Conservation (phyloP, 1,139 yeast genomes). For the Hyphopichia burtonii region DNA sequence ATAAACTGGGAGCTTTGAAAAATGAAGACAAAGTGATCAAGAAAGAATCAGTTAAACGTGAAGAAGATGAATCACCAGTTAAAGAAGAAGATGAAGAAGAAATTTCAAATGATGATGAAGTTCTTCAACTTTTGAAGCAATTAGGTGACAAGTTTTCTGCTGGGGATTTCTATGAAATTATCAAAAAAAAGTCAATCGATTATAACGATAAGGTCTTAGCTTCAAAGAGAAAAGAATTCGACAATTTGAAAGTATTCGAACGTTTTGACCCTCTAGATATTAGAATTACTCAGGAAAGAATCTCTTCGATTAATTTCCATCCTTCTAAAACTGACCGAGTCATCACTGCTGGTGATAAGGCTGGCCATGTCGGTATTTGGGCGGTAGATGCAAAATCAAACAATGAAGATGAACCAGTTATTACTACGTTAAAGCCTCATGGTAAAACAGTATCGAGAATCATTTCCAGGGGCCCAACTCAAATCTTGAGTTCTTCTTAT, state of each 20-base stretch:
- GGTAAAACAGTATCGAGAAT: constrained; percentile 71
- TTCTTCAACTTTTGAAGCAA: constrained; percentile 39
- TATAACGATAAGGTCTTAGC: constrained; percentile 40
- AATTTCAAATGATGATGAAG: constrained; percentile 32
- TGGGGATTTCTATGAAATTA: constrained; percentile 72
- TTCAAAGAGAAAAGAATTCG: constrained; percentile 51
- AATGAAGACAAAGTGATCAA: constrained; percentile 27
- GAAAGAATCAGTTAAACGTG: constrained; percentile 6
- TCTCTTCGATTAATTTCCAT: constrained; percentile 73
- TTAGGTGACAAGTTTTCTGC: constrained; percentile 62
- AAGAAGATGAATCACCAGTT: constrained; percentile 19
- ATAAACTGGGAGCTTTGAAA: constrained; percentile 37
- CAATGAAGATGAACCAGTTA: constrained; percentile 44
- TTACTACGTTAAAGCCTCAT: constrained; percentile 67
- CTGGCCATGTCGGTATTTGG: constrained; percentile 89
- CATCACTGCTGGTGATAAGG: constrained; percentile 82
- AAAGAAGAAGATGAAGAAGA: constrained; percentile 16
- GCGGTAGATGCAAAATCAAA: constrained; percentile 49
- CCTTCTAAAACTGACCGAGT: constrained; percentile 65
- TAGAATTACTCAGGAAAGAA: constrained; percentile 69
- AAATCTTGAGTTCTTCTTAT: constrained; percentile 70
- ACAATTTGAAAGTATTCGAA: constrained; percentile 48
- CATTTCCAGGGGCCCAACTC: constrained; percentile 49
- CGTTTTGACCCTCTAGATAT: constrained; percentile 68
- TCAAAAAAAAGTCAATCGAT: constrained; percentile 26